Conservation (phyloP, 306 rosid species). For the Boehmeria nivea region DNA sequence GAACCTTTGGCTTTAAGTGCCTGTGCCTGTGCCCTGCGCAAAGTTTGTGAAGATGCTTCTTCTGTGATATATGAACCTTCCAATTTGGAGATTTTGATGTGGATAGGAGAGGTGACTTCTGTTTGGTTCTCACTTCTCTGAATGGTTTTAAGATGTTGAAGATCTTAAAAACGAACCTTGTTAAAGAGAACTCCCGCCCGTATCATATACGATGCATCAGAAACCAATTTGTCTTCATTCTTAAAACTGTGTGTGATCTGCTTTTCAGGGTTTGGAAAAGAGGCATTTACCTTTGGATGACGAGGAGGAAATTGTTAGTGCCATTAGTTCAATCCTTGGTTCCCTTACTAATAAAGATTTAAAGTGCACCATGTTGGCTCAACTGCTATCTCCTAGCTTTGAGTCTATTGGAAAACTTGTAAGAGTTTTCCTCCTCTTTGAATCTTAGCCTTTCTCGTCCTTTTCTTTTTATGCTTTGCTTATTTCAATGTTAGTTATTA, state of each 20-base stretch:
- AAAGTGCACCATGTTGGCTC: slow-evolving; percentile 76
- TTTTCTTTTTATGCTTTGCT: neutral
- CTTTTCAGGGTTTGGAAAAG: slow-evolving; percentile 64
- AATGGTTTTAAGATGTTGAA: neutral
- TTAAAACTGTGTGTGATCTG: slow-evolving; percentile 17
- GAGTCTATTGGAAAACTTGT: slow-evolving; percentile 89
- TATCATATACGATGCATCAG: neutral
- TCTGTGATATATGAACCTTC: slow-evolving; percentile 73
- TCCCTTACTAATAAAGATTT: slow-evolving; percentile 73
- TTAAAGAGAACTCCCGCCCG: neutral
- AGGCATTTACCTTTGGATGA: slow-evolving; percentile 84
- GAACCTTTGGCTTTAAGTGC: slow-evolving; percentile 78
- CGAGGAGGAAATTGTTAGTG: slow-evolving; percentile 90
- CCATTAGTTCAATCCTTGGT: slow-evolving; percentile 73
- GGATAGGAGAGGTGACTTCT: slow-evolving; percentile 91
- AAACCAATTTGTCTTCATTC: slow-evolving; percentile 10
- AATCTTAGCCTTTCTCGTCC: neutral
- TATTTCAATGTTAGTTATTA: too few species aligned
- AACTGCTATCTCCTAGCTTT: slow-evolving; percentile 81
- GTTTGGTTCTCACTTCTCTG: neutral
- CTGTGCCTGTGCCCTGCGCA: slow-evolving; percentile 84
- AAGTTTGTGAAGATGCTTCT: slow-evolving; percentile 88
- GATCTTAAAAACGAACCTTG: neutral
- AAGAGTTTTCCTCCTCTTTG: slow-evolving; percentile 29
- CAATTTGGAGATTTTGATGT: slow-evolving; percentile 89